These are phyloP conservation scores for Sporisorium scitamineum DNA, from an alignment of 1,284 basidiomycete species.

Conservation along the genomic window DNA sequence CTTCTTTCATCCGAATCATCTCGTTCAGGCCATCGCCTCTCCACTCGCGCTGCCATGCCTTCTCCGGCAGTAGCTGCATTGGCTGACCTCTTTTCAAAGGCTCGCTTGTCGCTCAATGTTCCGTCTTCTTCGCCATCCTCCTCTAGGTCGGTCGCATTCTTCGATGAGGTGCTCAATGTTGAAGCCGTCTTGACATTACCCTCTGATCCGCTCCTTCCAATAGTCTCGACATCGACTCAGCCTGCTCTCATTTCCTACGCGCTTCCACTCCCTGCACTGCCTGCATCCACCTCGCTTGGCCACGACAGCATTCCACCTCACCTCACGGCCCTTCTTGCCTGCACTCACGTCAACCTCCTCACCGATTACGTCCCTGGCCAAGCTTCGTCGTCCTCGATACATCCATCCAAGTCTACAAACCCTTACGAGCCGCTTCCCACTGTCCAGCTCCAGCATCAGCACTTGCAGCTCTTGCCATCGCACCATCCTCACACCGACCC, in stretches of 20 bases:
- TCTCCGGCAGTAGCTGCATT: constrained; percentile 21
- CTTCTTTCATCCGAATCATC: background rate
- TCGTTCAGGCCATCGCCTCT: background rate
- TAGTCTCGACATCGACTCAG: constrained; percentile 8
- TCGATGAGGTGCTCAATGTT: constrained; percentile 42
- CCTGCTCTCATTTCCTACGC: background rate
- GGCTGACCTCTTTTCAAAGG: constrained; percentile 36
- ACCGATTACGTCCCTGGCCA: constrained; percentile 41
- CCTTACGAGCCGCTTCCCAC: constrained; percentile 44
- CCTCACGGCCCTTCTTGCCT: constrained; percentile 37
- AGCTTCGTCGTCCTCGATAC: constrained; percentile 1
- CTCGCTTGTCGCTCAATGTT: constrained; percentile 25
- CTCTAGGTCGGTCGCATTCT: constrained; percentile 32
- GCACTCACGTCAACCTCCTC: constrained; percentile 37
- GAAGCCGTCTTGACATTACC: constrained; percentile 31
- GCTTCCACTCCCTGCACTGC: constrained; percentile 14
- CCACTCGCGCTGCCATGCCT: constrained; percentile 13
- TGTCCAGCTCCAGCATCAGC: constrained; percentile 21
- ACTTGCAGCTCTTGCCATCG: constrained; percentile 34
- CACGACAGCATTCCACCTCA: constrained; percentile 22
- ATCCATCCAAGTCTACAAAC: constrained; percentile 18
- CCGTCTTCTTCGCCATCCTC: constrained; percentile 20
- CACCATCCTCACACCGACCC: constrained; percentile 20
- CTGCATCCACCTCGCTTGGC: constrained; percentile 2
- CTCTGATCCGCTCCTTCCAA: constrained; percentile 18